These are phyloP conservation scores for Nakazawaea anatomiae DNA, from an alignment of 805 yeast genomes.

Conservation along the genomic window DNA sequence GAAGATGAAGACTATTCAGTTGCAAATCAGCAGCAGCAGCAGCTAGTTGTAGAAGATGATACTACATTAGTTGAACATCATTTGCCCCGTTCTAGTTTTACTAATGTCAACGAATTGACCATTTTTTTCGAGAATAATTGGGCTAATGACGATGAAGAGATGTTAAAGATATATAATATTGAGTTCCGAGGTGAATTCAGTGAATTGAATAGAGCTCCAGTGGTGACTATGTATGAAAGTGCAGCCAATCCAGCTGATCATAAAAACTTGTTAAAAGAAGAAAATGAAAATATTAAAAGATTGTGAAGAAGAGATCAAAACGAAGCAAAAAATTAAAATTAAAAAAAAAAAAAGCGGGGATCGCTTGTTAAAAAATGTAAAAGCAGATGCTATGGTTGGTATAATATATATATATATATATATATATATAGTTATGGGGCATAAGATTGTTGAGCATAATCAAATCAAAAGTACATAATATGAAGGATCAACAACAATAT, in stretches of 20 bases:
- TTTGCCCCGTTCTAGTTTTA: conserved; percentile 67
- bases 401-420: too few species aligned
- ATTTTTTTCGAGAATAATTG: conserved; percentile 65
- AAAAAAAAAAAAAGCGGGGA: not conserved
- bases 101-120: conserved; percentile 63
- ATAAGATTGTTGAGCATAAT: too few species aligned
- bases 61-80: conserved; percentile 72
- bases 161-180: conserved; percentile 54
- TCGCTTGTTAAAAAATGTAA: too few species aligned
- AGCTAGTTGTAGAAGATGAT: conserved; percentile 32
- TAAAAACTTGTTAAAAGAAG: conserved; percentile 29
- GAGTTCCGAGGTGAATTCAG: conserved; percentile 75
- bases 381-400: too few species aligned
- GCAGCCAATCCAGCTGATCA: conserved; percentile 94
- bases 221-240: conserved; percentile 75
- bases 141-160: conserved; percentile 54
- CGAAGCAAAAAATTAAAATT: not conserved
- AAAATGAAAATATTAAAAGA: conserved; percentile 12
- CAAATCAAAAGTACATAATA: not conserved
- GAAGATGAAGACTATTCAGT: conserved; percentile 26
- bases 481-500: not conserved
- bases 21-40: conserved; percentile 9
- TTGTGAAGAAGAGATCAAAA: not conserved
- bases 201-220: conserved; percentile 58
- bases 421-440: too few species aligned